These are phyloP conservation scores for Haematococcus sp. DNA, from an alignment of 139 green algal genomes.

Conservation along the genomic window DNA sequence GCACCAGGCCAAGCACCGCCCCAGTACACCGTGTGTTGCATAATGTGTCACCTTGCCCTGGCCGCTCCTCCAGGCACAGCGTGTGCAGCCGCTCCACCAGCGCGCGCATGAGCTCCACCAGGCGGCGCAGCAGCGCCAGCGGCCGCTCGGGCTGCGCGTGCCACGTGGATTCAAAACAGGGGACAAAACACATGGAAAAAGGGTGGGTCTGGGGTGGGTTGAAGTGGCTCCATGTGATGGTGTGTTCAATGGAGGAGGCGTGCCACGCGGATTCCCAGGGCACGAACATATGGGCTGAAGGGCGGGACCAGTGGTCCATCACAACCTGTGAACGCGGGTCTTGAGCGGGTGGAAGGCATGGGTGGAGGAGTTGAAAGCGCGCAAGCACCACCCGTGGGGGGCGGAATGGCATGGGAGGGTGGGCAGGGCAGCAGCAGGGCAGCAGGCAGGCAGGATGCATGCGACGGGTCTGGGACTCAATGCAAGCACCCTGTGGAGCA, in stretches of 20 bases:
- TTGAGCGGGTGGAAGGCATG: background rate
- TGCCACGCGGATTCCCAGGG: no score
- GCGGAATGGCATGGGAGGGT: background rate
- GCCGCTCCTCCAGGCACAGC: conserved; percentile 50
- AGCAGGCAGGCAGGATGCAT: no score
- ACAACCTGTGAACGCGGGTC: background rate
- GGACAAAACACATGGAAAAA: conserved; percentile 26
- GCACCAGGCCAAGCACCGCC: no score
- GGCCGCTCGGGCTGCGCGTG: conserved; percentile 56
- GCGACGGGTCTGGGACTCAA: no score
- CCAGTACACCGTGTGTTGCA: no score
- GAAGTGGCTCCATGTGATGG: no score
- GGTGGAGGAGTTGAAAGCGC: no score
- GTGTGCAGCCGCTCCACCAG: conserved; percentile 77
- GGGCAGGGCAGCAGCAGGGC: background rate
- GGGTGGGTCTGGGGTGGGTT: no score
- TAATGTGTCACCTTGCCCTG: background rate
- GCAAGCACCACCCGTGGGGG: background rate
- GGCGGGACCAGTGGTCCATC: background rate
- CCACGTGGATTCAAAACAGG: no score
- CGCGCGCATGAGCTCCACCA: conserved; percentile 66
- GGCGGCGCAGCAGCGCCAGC: conserved; percentile 59
- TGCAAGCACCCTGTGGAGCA: no score
- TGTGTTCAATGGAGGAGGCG: no score
- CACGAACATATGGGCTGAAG: no score